Conservation (phyloP, 179 eudicot genomes). For the Beta lomatogona region DNA sequence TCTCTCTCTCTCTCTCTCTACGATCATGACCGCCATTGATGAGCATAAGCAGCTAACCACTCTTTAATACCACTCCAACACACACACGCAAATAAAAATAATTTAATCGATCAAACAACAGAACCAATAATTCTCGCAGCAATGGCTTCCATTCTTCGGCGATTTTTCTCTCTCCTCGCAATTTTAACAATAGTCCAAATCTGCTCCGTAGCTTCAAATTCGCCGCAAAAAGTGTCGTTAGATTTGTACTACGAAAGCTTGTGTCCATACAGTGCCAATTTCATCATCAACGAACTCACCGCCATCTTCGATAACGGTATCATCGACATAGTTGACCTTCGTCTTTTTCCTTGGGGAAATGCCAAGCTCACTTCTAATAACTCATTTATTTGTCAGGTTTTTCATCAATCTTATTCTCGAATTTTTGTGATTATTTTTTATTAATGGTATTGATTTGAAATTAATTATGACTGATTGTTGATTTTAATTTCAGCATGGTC, state of each 20-base stretch:
- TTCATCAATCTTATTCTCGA: not conserved
- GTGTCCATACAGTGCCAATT: conserved; percentile 56
- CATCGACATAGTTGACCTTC: conserved; percentile 51
- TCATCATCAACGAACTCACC: conserved; percentile 43
- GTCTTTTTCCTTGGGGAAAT: conserved; percentile 68
- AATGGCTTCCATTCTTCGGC: conserved; percentile 27
- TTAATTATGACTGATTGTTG: not conserved
- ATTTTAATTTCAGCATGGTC: conserved; percentile 69
- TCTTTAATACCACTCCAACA: too few species aligned
- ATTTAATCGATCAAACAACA: not conserved
- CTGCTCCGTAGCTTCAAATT: conserved; percentile 13
- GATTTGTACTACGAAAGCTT: conserved; percentile 67
- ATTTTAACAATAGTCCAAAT: conserved; percentile 25
- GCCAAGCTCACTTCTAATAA: conserved; percentile 42
- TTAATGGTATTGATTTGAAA: not conserved
- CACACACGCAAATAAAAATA: too few species aligned
- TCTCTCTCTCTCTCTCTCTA: too few species aligned
- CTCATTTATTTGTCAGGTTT: conserved; percentile 68
- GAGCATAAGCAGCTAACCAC: not conserved
- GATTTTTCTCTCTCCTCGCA: conserved; percentile 24
- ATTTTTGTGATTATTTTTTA: not conserved
- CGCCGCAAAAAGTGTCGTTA: conserved; percentile 35
- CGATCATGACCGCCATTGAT: too few species aligned
- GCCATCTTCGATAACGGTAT: conserved; percentile 46
- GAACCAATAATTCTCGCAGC: not conserved